These are phyloP conservation scores for Monilinia vaccinii-corymbosi DNA, from an alignment of 2,329 filamentous ascomycete species.

Conservation along the genomic window DNA sequence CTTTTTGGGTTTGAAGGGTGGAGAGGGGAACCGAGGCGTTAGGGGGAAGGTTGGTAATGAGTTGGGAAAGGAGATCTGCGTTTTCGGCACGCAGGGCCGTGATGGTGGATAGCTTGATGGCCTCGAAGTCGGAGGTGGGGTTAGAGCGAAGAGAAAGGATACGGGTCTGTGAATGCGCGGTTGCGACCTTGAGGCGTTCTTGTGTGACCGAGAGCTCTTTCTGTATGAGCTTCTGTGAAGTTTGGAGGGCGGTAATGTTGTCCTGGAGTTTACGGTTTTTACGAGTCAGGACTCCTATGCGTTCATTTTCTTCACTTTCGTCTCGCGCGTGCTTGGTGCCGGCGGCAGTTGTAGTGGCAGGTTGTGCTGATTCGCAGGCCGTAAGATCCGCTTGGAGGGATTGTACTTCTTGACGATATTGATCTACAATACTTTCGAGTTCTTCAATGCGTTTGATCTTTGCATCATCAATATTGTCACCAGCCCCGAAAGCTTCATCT, in stretches of 20 bases:
- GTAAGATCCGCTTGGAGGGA: constrained; percentile 66
- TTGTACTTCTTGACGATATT: constrained; percentile 76
- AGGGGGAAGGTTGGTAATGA: constrained; percentile 39
- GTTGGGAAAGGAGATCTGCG: constrained; percentile 65
- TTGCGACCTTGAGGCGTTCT: constrained; percentile 60
- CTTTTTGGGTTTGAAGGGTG: constrained; percentile 64
- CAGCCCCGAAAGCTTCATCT: constrained; percentile 72
- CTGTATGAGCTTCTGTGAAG: constrained; percentile 59
- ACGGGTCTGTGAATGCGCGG: constrained; percentile 64
- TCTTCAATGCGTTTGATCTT: constrained; percentile 68
- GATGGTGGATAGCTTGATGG: constrained; percentile 74
- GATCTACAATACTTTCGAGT: constrained; percentile 76
- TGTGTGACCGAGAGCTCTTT: constrained; percentile 65
- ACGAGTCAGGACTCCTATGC: constrained; percentile 72
- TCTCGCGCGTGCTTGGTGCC: constrained; percentile 58
- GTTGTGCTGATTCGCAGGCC: constrained; percentile 43
- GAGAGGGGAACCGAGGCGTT: constrained; percentile 56
- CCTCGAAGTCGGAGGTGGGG: constrained; percentile 77
- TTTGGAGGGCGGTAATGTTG: constrained; percentile 60
- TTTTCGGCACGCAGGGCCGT: constrained; percentile 75
- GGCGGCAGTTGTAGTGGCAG: constrained; percentile 32
- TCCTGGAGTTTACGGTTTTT: constrained; percentile 84
- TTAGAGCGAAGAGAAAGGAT: constrained; percentile 85
- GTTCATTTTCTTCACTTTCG: constrained; percentile 51
- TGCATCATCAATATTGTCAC: constrained; percentile 63